These are phyloP conservation scores for Wallemia ichthyophaga DNA, from an alignment of 1,284 basidiomycete genomes.

Conservation along the genomic window DNA sequence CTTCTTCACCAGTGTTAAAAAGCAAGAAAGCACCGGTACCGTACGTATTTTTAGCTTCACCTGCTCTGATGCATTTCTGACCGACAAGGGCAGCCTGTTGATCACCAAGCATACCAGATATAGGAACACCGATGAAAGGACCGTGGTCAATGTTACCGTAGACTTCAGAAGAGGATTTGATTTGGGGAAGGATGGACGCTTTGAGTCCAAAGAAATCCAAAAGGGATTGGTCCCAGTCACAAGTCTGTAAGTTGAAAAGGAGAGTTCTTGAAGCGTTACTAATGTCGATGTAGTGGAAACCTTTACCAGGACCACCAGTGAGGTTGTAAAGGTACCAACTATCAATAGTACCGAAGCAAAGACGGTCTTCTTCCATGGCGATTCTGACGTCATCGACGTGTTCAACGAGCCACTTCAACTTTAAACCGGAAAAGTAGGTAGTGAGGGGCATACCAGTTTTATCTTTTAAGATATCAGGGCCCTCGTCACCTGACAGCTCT, in stretches of 20 bases:
- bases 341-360: slow-evolving; percentile 82
- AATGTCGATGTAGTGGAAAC: slow-evolving; percentile 73
- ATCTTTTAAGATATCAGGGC: slow-evolving; percentile 30
- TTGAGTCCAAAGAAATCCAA: slow-evolving; percentile 67
- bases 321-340: slow-evolving; percentile 88
- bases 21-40: slow-evolving; percentile 87
- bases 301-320: slow-evolving; percentile 33
- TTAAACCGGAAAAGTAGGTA: slow-evolving; percentile 89
- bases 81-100: slow-evolving; percentile 90
- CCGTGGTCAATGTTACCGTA: slow-evolving; percentile 48
- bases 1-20: slow-evolving; percentile 68
- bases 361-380: slow-evolving; percentile 51
- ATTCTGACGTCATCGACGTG: slow-evolving; percentile 45
- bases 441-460: slow-evolving; percentile 77
- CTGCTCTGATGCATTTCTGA: slow-evolving; percentile 61
- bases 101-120: slow-evolving; percentile 78
- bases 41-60: slow-evolving; percentile 81
- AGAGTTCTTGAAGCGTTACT: slow-evolving; percentile 91
- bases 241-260: slow-evolving; percentile 50
- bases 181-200: slow-evolving; percentile 43
- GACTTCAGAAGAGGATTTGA: slow-evolving; percentile 72
- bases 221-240: slow-evolving; percentile 54
- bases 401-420: slow-evolving; percentile 87
- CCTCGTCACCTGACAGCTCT: slow-evolving; percentile 20
- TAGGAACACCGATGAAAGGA: slow-evolving; percentile 41